Evolutionary conservation across 331 rosid genomes (phyloP).

Genomic region (Telfairia occidentalis): DNA sequence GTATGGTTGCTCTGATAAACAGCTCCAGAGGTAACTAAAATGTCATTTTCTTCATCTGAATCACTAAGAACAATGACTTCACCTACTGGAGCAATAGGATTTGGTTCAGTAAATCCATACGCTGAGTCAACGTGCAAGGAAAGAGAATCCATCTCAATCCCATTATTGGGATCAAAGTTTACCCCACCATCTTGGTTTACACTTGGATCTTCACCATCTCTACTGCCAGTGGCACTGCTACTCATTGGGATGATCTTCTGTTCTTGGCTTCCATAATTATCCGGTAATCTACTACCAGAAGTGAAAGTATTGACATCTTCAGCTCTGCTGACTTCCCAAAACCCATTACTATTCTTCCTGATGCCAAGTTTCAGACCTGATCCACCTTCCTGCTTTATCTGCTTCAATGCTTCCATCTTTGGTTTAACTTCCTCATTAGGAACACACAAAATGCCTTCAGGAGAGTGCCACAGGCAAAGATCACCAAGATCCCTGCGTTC

Average conservation of each 20-base stretch:
- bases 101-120: conserved; percentile 41
- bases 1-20: conserved; percentile 33
- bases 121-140: conserved; percentile 48
- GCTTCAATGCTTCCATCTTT: conserved; percentile 43
- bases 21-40: conserved; percentile 39
- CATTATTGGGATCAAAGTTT: conserved; percentile 56
- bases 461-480: conserved; percentile 69
- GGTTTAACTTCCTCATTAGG: conserved; percentile 32
- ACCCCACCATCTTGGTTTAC: conserved; percentile 75
- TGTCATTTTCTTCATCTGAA: conserved; percentile 72
- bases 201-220: conserved; percentile 85
- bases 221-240: conserved; percentile 83
- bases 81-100: conserved; percentile 37
- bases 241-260: conserved; percentile 82
- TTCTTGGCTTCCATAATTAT: conserved; percentile 40
- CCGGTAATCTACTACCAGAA: conserved; percentile 36
- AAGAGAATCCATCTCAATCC: conserved; percentile 64
- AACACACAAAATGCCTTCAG: conserved; percentile 50
- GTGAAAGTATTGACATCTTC: conserved; percentile 46
- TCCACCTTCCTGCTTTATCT: conserved; percentile 67
- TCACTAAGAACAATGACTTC: conserved; percentile 80
- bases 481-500: conserved; percentile 66
- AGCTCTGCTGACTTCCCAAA: conserved; percentile 82
- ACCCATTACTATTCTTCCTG: conserved; percentile 61
- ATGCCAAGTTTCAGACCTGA: conserved; percentile 78